Conservation (phyloP, 805 yeast species). For the Starmera dryadoides region DNA sequence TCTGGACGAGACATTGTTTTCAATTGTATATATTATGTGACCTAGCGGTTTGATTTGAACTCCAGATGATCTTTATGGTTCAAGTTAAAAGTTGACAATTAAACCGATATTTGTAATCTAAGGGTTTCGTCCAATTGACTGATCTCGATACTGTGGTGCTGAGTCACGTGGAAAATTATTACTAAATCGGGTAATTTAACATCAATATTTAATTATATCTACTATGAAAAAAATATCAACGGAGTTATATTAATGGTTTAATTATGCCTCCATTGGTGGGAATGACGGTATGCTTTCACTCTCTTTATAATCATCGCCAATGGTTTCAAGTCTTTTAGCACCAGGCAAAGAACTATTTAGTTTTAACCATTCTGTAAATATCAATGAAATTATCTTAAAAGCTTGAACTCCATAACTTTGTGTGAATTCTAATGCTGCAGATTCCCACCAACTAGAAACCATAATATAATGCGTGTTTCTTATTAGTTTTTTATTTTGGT, state of each 20-base stretch:
- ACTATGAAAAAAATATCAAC: no score
- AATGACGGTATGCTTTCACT: constrained; percentile 36
- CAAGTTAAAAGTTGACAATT: no score
- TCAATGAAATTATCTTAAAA: constrained; percentile 43
- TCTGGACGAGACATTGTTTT: constrained; percentile 18
- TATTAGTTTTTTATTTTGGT: constrained; percentile 42
- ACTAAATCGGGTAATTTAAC: background rate
- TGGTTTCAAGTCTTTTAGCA: constrained; percentile 65
- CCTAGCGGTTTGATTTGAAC: no score
- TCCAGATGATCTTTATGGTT: no score
- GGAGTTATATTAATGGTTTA: background rate
- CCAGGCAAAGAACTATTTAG: constrained; percentile 57
- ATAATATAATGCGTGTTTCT: constrained; percentile 66
- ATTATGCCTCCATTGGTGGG: constrained; percentile 25
- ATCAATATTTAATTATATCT: no score
- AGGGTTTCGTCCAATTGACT: no score
- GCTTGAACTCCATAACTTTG: constrained; percentile 65
- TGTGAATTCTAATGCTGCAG: constrained; percentile 52
- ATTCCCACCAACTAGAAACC: constrained; percentile 89
- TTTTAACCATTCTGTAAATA: constrained; percentile 48
- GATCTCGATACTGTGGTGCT: background rate
- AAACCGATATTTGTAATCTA: no score
- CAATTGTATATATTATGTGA: no score
- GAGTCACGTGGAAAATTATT: background rate
- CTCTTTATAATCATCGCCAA: constrained; percentile 73